Conservation (phyloP, 768 basidiomycete genomes). For the Daedaleopsis nitida region DNA sequence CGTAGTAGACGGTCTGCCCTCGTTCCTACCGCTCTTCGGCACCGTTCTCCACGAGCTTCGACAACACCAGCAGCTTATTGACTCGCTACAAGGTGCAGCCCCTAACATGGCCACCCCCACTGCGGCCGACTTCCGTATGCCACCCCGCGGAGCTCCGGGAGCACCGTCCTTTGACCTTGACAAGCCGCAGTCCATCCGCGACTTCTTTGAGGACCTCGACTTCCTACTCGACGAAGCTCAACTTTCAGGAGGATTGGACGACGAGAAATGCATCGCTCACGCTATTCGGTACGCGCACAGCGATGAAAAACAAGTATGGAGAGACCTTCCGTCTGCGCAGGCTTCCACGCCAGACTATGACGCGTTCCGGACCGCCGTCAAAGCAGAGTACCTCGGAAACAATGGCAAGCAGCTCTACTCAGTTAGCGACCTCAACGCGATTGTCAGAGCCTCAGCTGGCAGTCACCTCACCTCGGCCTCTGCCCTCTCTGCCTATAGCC, state of each 20-base stretch:
- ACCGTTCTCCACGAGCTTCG: background rate
- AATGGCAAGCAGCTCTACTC: slow-evolving; percentile 21
- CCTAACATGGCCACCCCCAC: background rate
- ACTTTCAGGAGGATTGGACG: background rate
- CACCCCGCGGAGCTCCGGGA: slow-evolving; percentile 2
- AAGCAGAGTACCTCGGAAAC: slow-evolving; percentile 27
- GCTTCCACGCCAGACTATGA: slow-evolving; percentile 14
- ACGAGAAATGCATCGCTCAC: background rate
- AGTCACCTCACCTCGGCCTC: background rate
- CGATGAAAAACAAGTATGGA: slow-evolving; percentile 4
- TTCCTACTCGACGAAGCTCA: slow-evolving; percentile 8
- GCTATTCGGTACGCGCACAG: slow-evolving; percentile 9
- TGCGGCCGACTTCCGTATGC: slow-evolving; percentile 4
- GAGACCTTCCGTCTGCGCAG: background rate
- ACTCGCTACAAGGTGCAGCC: no score
- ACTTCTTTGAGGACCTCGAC: slow-evolving; percentile 17
- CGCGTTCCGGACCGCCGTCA: slow-evolving; percentile 26
- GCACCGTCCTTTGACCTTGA: slow-evolving; percentile 11
- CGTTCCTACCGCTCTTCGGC: slow-evolving; percentile 1
- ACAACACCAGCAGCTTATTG: no score
- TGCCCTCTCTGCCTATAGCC: slow-evolving; percentile 20
- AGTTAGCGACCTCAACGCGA: slow-evolving; percentile 24
- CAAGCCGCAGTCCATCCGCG: slow-evolving; percentile 5
- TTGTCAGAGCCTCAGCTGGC: slow-evolving; percentile 24
- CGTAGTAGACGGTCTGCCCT: background rate